These are phyloP conservation scores for Paspalum vaginatum DNA, from an alignment of 176 grass and related monocot genomes.

Conservation along the genomic window DNA sequence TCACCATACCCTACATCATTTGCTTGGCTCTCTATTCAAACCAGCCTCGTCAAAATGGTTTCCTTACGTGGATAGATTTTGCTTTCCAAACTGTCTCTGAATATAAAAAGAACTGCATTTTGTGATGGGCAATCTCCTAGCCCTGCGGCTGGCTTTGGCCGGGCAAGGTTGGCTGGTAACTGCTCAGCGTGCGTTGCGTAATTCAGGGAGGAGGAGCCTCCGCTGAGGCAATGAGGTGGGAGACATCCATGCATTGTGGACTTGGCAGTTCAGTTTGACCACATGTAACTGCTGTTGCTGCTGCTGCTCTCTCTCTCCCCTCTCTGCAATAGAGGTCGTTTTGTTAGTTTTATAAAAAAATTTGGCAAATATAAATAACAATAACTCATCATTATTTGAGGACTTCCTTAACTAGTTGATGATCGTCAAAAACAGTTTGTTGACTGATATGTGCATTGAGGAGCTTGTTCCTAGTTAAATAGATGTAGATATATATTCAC, in stretches of 20 bases:
- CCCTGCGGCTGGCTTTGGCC: background rate
- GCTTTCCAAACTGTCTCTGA: background rate
- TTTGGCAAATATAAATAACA: no score
- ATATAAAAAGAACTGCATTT: background rate
- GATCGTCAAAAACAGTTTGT: no score
- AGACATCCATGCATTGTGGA: background rate
- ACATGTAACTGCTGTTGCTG: conserved; percentile 14
- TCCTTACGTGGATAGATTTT: background rate
- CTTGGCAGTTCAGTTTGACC: background rate
- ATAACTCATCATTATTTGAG: no score
- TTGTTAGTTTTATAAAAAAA: no score
- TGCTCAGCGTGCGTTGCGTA: background rate
- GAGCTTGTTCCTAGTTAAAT: no score
- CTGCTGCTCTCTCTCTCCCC: no score
- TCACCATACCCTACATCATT: background rate
- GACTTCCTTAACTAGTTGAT: no score
- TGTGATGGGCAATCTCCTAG: background rate
- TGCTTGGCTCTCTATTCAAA: background rate
- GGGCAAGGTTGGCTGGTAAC: background rate
- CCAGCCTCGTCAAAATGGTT: no score
- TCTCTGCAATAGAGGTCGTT: no score
- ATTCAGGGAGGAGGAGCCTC: no score
- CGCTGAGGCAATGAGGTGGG: background rate
- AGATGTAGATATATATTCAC: no score
- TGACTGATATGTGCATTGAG: no score